Percentiles rank a stretch among this genome's conserved stretches.
These are phyloP conservation scores for Ophiocordyceps sinensis DNA, from an alignment of 2,329 filamentous ascomycete genomes.

Conservation along the genomic window DNA sequence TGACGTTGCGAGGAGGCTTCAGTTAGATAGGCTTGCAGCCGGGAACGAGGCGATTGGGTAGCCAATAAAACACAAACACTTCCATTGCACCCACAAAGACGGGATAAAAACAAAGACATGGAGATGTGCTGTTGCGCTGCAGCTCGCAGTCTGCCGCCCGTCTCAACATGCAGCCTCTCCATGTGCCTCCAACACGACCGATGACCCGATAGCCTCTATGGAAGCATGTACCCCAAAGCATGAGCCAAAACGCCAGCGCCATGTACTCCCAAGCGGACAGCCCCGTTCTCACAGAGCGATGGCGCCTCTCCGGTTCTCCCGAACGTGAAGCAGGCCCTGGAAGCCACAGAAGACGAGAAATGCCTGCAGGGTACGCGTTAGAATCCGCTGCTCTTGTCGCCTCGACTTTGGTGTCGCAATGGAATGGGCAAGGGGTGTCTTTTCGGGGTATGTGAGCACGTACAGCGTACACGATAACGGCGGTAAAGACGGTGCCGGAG, in stretches of 20 bases:
- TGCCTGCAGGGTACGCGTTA: slow-evolving; percentile 31
- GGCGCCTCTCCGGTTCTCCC: slow-evolving; percentile 68
- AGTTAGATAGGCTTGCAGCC: no score
- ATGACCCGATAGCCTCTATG: background rate
- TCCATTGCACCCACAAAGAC: no score
- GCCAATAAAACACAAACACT: no score
- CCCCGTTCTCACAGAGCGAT: slow-evolving; percentile 49
- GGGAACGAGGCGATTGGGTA: no score
- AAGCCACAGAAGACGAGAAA: slow-evolving; percentile 88
- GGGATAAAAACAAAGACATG: no score
- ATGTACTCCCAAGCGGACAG: background rate
- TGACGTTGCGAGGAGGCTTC: no score
- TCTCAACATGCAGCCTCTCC: background rate
- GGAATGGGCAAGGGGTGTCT: background rate
- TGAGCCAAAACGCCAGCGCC: slow-evolving; percentile 1
- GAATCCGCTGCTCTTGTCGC: background rate
- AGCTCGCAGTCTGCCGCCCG: background rate
- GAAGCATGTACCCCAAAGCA: background rate
- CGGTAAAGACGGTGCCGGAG: slow-evolving; percentile 71
- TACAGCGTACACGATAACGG: slow-evolving; percentile 82
- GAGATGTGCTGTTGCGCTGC: background rate
- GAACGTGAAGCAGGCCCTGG: slow-evolving; percentile 74
- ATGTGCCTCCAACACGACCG: background rate
- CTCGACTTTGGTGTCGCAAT: no score
- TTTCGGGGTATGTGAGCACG: slow-evolving; percentile 19